These are phyloP conservation scores for Tulasnella sp. DNA, from an alignment of 768 basidiomycete species.

Conservation along the genomic window DNA sequence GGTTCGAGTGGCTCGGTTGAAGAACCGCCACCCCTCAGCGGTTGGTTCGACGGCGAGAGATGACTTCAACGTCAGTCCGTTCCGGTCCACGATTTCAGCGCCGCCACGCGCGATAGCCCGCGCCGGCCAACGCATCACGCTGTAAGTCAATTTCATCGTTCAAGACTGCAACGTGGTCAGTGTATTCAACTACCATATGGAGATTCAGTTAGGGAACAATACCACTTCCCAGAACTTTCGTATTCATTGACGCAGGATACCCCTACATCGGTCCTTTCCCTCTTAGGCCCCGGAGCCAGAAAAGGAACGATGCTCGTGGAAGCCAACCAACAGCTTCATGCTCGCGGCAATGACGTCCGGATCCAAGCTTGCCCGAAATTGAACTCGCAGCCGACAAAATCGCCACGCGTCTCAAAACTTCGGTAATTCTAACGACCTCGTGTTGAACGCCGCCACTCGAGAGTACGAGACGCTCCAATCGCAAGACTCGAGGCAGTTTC, in stretches of 20 bases:
- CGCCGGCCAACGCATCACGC: background rate
- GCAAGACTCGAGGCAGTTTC: background rate
- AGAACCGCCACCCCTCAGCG: no score
- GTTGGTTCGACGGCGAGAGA: no score
- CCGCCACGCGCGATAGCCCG: background rate
- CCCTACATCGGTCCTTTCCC: no score
- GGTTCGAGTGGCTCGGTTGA: no score
- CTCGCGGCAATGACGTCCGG: background rate
- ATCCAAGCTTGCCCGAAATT: conserved; percentile 18
- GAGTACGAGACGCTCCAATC: background rate
- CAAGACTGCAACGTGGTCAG: background rate
- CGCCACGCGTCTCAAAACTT: background rate
- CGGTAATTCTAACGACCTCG: background rate
- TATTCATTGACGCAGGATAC: no score
- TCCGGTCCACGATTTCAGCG: background rate
- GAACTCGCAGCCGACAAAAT: conserved; percentile 21
- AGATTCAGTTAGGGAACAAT: conserved; percentile 45
- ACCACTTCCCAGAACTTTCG: conserved; percentile 37
- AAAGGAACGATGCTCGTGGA: conserved; percentile 19
- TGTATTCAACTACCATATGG: conserved; percentile 43
- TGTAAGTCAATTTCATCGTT: background rate
- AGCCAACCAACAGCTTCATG: conserved; percentile 16
- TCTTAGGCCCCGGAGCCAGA: conserved; percentile 12
- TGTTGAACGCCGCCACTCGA: background rate
- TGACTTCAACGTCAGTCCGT: background rate